Evolutionary conservation across 371 early-diverging fungal genomes (phyloP).

Genomic region (Mucor racemosus): DNA sequence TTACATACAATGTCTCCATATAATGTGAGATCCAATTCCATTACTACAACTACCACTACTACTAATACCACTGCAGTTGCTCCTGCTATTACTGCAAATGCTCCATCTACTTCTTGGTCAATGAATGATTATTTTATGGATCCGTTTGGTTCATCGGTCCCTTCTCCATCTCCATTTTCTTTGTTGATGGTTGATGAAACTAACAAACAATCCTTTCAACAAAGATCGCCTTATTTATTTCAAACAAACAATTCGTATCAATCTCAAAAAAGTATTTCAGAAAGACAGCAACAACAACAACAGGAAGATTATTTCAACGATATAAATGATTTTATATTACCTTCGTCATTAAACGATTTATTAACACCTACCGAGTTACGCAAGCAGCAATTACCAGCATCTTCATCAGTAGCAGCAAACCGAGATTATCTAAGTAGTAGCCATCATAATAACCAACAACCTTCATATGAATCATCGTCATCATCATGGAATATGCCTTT

Average conservation of each 20-base stretch:
- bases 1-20: constrained; percentile 54
- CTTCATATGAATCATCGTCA: no score
- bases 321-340: constrained; percentile 46
- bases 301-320: constrained; percentile 10
- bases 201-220: no score
- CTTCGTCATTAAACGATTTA: constrained; percentile 62
- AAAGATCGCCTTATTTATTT: no score
- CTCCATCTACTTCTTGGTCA: no score
- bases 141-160: constrained; percentile 26
- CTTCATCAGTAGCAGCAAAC: neutral
- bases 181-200: neutral
- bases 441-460: no score
- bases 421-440: no score
- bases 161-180: constrained; percentile 25
- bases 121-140: neutral
- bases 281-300: no score
- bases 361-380: constrained; percentile 58
- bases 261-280: no score
- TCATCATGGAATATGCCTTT: no score
- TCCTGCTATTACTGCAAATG: neutral
- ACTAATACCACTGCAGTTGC: constrained; percentile 11
- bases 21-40: neutral
- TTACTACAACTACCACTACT: neutral
- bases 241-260: no score
- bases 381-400: constrained; percentile 28